Evolutionary conservation across 371 early-diverging fungal species (phyloP).

Genomic region (Blakeslea trispora): DNA sequence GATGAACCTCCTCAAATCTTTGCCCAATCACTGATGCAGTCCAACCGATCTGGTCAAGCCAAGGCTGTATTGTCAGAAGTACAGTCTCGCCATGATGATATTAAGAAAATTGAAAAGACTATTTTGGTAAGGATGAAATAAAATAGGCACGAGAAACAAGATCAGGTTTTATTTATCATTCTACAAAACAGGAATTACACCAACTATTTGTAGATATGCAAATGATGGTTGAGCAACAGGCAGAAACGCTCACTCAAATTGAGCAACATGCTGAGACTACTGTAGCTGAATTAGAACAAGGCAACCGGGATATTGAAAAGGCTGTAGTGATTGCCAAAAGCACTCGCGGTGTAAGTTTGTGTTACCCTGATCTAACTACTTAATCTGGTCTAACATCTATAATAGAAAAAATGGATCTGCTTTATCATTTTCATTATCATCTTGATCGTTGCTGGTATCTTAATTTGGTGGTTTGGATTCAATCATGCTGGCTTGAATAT

Average conservation of each 20-base stretch:
- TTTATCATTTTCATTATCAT: conserved; percentile 52
- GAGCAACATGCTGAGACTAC: conserved; percentile 67
- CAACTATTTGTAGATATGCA: conserved; percentile 89
- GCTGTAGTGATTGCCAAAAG: conserved; percentile 73
- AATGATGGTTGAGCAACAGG: conserved; percentile 80
- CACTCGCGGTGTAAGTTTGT: conserved; percentile 61
- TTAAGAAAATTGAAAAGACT: conserved; percentile 84
- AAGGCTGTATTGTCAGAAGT: conserved; percentile 77
- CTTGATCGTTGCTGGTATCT: conserved; percentile 43
- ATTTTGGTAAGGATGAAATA: conserved; percentile 74
- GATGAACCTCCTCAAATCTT: conserved; percentile 74
- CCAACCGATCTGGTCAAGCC: conserved; percentile 77
- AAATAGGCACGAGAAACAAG: too few relatives aligned
- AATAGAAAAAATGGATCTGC: conserved; percentile 66
- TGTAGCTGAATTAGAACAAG: conserved; percentile 66
- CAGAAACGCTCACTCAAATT: conserved; percentile 69
- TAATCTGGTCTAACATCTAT: neutral
- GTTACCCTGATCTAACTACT: neutral
- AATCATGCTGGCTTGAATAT: conserved; percentile 26
- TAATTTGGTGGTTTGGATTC: conserved; percentile 52
- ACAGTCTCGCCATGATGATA: conserved; percentile 83
- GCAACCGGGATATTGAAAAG: conserved; percentile 63
- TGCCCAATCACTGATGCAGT: conserved; percentile 61
- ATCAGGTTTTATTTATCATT: too few relatives aligned
- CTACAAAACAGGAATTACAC: conserved; percentile 69